Conservation (phyloP, 371 early-diverging fungal species). For the Mucor piriformis region DNA sequence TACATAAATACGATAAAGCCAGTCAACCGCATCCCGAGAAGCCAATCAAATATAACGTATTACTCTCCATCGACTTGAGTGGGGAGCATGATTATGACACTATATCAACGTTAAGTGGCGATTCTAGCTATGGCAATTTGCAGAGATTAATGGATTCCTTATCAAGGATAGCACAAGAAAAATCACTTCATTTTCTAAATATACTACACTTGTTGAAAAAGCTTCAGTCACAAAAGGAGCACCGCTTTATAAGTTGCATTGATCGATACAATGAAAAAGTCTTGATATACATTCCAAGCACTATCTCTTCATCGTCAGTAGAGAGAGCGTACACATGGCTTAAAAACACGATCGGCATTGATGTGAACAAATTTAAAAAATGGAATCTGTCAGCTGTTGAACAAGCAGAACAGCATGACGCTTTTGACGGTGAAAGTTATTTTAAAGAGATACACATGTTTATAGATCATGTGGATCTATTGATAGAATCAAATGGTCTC, state of each 20-base stretch:
- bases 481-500: constrained; percentile 22
- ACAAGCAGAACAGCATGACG: not conserved
- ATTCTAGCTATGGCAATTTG: constrained; percentile 2
- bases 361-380: constrained; percentile 3
- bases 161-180: constrained; percentile 4
- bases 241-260: constrained; percentile 13
- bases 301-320: constrained; percentile 3
- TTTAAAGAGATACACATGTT: constrained; percentile 23
- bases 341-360: not conserved
- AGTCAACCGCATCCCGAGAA: not conserved
- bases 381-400: constrained; percentile 7
- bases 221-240: constrained; percentile 3
- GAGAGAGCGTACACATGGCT: constrained; percentile 10
- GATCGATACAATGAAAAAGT: constrained; percentile 12
- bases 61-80: constrained; percentile 14
- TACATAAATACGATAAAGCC: no score
- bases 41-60: not conserved
- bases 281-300: constrained; percentile 14
- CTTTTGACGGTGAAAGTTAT: constrained; percentile 18
- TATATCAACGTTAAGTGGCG: not conserved
- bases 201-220: constrained; percentile 12
- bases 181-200: constrained; percentile 5
- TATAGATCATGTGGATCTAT: constrained; percentile 22
- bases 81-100: not conserved
- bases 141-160: constrained; percentile 11